Percentiles rank a stretch among this genome's conserved stretches.
These are phyloP conservation scores for Botrytis elliptica DNA, from an alignment of 2,329 filamentous ascomycete species.

Conservation along the genomic window DNA sequence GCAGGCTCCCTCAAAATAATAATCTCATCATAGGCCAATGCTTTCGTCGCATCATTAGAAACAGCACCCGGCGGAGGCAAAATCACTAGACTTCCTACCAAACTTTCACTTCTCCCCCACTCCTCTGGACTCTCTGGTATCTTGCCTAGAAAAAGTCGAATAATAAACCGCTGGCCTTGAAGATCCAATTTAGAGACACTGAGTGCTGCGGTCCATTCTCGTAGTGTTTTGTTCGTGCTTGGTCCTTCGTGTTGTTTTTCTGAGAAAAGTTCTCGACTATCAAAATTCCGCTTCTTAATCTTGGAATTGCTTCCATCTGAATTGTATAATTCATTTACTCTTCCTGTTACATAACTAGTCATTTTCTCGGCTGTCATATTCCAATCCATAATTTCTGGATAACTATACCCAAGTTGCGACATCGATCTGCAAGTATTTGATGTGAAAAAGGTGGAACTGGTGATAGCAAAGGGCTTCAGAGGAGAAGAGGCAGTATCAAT, in stretches of 20 bases:
- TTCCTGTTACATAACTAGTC: slow-evolving; percentile 58
- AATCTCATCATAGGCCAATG: slow-evolving; percentile 31
- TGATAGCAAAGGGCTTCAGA: slow-evolving; percentile 31
- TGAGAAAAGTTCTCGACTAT: not conserved
- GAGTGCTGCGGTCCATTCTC: slow-evolving; percentile 33
- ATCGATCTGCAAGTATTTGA: slow-evolving; percentile 25
- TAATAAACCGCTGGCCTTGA: slow-evolving; percentile 29
- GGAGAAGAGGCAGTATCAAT: slow-evolving; percentile 35
- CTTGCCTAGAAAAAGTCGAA: slow-evolving; percentile 32
- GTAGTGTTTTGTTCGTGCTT: not conserved
- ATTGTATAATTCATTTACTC: slow-evolving; percentile 55
- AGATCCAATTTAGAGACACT: slow-evolving; percentile 35
- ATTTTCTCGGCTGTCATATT: slow-evolving; percentile 52
- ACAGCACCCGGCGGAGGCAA: slow-evolving; percentile 29
- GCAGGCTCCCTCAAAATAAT: slow-evolving; percentile 22
- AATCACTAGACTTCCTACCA: slow-evolving; percentile 29
- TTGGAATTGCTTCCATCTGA: slow-evolving; percentile 19
- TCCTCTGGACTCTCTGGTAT: slow-evolving; percentile 29
- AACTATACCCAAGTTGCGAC: slow-evolving; percentile 33
- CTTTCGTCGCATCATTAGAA: slow-evolving; percentile 17
- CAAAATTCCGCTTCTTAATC: slow-evolving; percentile 1
- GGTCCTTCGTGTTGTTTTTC: not conserved
- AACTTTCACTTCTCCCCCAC: slow-evolving; percentile 26
- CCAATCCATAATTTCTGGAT: slow-evolving; percentile 44
- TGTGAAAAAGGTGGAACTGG: slow-evolving; percentile 36